Conservation (phyloP, 768 basidiomycete species). For the Ramaria sp. region DNA sequence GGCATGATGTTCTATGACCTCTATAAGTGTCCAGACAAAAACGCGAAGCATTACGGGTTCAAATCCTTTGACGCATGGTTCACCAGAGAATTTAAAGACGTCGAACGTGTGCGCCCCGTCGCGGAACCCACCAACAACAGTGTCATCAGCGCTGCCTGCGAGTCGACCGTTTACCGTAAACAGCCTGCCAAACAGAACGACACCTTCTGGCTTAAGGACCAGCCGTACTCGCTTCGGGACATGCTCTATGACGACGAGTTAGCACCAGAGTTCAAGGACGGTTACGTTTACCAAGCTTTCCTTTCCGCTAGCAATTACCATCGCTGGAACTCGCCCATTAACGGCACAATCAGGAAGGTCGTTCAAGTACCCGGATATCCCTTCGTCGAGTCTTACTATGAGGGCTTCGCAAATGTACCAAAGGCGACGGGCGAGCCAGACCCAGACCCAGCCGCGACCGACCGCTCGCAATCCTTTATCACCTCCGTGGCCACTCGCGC, state of each 20-base stretch:
- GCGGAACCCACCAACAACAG: slow-evolving; percentile 21
- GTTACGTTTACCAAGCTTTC: slow-evolving; percentile 47
- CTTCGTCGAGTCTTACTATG: slow-evolving; percentile 26
- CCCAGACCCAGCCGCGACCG: background rate
- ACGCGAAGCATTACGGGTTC: slow-evolving; percentile 32
- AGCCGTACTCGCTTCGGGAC: slow-evolving; percentile 48
- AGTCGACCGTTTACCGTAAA: slow-evolving; percentile 38
- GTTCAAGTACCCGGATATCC: slow-evolving; percentile 42
- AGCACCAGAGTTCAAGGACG: slow-evolving; percentile 35
- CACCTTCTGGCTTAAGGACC: slow-evolving; percentile 50
- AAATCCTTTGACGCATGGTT: slow-evolving; percentile 49
- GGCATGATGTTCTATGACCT: too few relatives aligned
- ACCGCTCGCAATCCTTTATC: slow-evolving; percentile 30
- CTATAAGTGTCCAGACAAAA: background rate
- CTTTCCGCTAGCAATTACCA: slow-evolving; percentile 46
- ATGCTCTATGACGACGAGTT: slow-evolving; percentile 37
- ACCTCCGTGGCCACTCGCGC: slow-evolving; percentile 37
- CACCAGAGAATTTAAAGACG: slow-evolving; percentile 29
- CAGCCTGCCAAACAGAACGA: slow-evolving; percentile 31
- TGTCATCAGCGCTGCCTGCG: slow-evolving; percentile 42
- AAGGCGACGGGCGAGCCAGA: slow-evolving; percentile 17
- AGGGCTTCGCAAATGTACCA: slow-evolving; percentile 7
- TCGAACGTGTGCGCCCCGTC: slow-evolving; percentile 28
- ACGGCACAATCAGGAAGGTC: slow-evolving; percentile 30
- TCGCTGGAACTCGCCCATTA: slow-evolving; percentile 52